These are phyloP conservation scores for Choiromyces venosus DNA, from an alignment of 495 filamentous ascomycete species.

Conservation along the genomic window DNA sequence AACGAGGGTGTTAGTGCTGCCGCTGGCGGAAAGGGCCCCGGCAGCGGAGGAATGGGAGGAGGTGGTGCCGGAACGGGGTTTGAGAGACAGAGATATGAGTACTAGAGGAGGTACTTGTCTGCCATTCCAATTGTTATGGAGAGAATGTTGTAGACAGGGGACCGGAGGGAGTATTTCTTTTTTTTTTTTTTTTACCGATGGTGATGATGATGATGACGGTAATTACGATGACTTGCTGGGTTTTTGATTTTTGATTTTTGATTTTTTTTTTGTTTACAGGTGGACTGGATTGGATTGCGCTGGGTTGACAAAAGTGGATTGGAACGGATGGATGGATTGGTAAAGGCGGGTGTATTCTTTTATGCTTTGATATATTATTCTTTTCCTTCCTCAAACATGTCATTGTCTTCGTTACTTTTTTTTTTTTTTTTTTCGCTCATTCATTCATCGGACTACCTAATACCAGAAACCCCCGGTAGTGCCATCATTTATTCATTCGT, in stretches of 20 bases:
- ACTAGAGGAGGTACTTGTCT: not conserved
- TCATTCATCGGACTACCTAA: not conserved
- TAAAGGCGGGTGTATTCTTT: not conserved
- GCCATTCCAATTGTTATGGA: not conserved
- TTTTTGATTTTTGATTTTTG: too few relatives aligned
- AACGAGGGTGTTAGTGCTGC: constrained; percentile 17
- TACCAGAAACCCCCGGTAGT: not conserved
- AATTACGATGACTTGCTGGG: not conserved
- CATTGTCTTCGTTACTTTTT: not conserved
- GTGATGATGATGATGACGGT: not conserved
- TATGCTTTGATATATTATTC: not conserved
- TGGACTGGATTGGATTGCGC: not conserved
- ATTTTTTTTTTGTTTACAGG: not conserved
- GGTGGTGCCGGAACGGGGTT: not conserved
- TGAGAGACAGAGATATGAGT: not conserved
- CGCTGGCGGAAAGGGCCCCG: not conserved
- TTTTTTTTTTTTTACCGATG: not conserved
- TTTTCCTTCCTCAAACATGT: not conserved
- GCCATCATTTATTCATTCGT: not conserved
- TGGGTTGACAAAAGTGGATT: not conserved
- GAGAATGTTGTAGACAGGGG: not conserved
- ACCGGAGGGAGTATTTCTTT: not conserved
- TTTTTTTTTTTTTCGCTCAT: not conserved
- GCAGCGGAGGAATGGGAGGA: not conserved
- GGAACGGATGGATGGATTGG: not conserved